These are phyloP conservation scores for Ogataea trehaloabstinens DNA, from an alignment of 805 yeast species.

Conservation along the genomic window DNA sequence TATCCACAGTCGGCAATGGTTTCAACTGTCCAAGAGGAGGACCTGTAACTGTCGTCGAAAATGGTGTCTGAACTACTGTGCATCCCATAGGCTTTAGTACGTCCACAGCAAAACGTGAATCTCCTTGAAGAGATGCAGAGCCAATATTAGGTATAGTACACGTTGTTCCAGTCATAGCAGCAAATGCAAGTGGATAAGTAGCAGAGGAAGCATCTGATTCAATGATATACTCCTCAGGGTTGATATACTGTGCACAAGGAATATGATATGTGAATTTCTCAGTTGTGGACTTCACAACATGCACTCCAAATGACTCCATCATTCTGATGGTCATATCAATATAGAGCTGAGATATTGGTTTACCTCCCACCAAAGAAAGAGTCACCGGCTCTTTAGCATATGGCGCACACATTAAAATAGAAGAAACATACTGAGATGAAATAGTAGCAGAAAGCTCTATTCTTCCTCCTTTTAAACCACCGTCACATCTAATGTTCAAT, in stretches of 20 bases:
- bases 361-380: constrained; percentile 87
- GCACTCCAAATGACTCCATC: constrained; percentile 89
- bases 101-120: constrained; percentile 92
- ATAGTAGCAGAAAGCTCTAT: constrained; percentile 94
- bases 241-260: constrained; percentile 76
- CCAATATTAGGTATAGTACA: constrained; percentile 96
- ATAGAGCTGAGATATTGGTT: constrained; percentile 93
- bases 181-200: constrained; percentile 95
- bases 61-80: constrained; percentile 73
- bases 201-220: constrained; percentile 98
- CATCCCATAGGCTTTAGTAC: constrained; percentile 96
- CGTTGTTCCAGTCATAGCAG: constrained; percentile 91
- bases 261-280: constrained; percentile 86
- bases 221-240: constrained; percentile 82
- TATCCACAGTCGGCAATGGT: constrained; percentile 77
- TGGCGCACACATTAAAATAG: constrained; percentile 96
- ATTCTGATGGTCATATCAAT: constrained; percentile 95
- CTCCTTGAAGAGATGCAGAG: constrained; percentile 88
- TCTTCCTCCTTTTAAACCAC: constrained; percentile 81
- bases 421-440: constrained; percentile 96
- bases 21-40: constrained; percentile 68
- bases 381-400: constrained; percentile 89
- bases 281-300: constrained; percentile 63
- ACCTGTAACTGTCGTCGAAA: constrained; percentile 90
- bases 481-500: constrained; percentile 63